Evolutionary conservation across 2,329 filamentous ascomycete species (phyloP), one percentile per base, ranked within the genome.

Genomic region (Aspergillus fumigatus): DNA sequence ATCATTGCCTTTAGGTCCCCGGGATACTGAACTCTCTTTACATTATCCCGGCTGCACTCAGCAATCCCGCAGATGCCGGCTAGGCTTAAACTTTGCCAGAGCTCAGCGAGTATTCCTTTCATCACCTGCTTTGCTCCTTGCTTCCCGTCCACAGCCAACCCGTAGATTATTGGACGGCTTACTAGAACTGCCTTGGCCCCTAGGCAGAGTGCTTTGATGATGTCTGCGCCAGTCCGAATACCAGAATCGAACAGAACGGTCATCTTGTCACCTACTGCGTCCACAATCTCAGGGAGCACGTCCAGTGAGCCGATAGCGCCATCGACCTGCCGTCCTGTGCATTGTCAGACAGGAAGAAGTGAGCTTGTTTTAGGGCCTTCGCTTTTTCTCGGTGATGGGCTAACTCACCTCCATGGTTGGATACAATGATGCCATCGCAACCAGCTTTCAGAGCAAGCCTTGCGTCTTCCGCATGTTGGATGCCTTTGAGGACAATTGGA

Each of bases 401-500:
- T 29, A 23, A 62, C 65, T 26, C 65, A 59, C 79, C 79, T n/a
- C 80, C 80, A 65, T 83, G 80, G 57, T 83, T 83, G 17, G 74
- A 77, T 9, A 82, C 76, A 14, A 82, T 71, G 52, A 83, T 80
- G 0, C 80, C 80, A 45, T 79, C 72, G 27, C 78, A 75, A 7
- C 77, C 79, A 29, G 70, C 64, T 38, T 81, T 69, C 5, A 75
- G 69, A 2, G 76, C 77, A 55, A 74, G 70, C 51, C 65, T 69
- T 14, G 80, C 80, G 64, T 83, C 81, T 1, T 73, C 77, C 2
- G 79, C 73, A 48, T 75, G 77, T 62, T 82, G 79, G 53, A 80
- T 83, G 0, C 84, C 85, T 69, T 88, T 87, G 38, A 84, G 76
- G 59, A 84, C 80, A 52, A 90, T 83, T 0, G 85, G 84, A 0